Base-by-base conservation (phyloP, 2,329 filamentous ascomycete species). In the Aspergillus clavatus region DNA sequence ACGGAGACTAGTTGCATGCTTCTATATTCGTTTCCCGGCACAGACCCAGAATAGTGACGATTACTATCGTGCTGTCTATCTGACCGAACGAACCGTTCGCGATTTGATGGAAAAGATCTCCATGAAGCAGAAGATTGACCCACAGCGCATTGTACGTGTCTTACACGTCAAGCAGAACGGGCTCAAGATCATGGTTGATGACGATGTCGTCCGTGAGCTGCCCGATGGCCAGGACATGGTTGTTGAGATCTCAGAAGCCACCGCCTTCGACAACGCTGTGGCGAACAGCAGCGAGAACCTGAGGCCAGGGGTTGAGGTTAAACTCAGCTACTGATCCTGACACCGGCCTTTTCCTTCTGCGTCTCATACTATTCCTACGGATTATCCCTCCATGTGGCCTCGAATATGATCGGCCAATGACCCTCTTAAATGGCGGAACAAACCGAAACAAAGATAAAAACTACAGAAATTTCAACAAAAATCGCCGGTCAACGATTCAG, bases 191-290 rank as follows among this genome's bases (percentile, higher is more conserved):
- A 81, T 94, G 60, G 79, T 97, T 57, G 93, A 97, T 59, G 89
- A 97, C 60, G 89, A 96, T 51, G 84, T 94, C 38, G 81, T 97
- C 24, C 79, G 80, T 36, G 86, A 91, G 65, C 74, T 97, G 42
- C 80, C 82, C 1, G 93, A 98, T 70, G 90, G 89, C 24, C 89
- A 97, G 66, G 91, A 95, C 60, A 93, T 97, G 85, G 72, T 78
- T 28, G 79, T 79, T 33, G 81, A 85, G 56, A 80, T 84, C 47
- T 77, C 87, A 46, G 84, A 93, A 55, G 43, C 57, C 4, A 51
- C 57, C 14, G 74, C 87, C 36, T 63, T 71, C 40, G 65, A 72
- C 41, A 66, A 59, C 28, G 48, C 59, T 11, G 39, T 47, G 2
- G 31, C 29, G 16, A 11, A 45, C 18, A 43, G 37, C n/a, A 16